These are phyloP conservation scores for Collybia sp. DNA, from an alignment of 768 basidiomycete genomes.

Conservation along the genomic window DNA sequence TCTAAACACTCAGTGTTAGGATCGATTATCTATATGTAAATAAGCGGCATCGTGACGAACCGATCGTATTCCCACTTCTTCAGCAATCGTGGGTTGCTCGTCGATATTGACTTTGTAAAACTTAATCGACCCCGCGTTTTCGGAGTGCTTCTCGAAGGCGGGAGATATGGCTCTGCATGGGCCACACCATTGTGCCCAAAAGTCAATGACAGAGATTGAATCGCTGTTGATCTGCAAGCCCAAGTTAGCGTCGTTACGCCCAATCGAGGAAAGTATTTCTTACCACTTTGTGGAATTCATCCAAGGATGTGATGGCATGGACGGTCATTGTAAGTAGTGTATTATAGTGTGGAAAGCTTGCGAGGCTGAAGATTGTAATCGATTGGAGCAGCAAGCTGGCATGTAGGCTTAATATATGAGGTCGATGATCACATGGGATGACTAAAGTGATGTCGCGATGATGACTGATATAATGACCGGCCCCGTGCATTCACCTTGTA, in stretches of 20 bases:
- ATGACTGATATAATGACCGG: no score
- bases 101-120: constrained; percentile 81
- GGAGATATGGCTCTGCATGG: constrained; percentile 67
- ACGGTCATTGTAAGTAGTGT: constrained; percentile 31
- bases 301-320: constrained; percentile 25
- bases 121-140: constrained; percentile 27
- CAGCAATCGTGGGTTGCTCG: constrained; percentile 41
- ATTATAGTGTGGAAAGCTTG: background rate
- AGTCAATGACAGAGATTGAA: constrained; percentile 55
- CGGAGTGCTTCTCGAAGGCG: constrained; percentile 54
- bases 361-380: background rate
- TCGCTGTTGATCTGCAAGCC: constrained; percentile 37
- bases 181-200: constrained; percentile 78
- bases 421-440: no score
- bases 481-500: no score
- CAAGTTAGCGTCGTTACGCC: constrained; percentile 1
- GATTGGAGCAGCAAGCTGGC: constrained; percentile 1
- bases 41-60: constrained; percentile 31
- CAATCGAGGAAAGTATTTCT: constrained; percentile 14
- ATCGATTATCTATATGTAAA: background rate
- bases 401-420: background rate
- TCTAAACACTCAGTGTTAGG: constrained; percentile 17
- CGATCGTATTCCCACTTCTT: constrained; percentile 58
- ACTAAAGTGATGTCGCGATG: no score
- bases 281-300: constrained; percentile 40